Evolutionary conservation across 257 asterid species (phyloP).

Genomic region (Nyctanthes arbortristis): DNA sequence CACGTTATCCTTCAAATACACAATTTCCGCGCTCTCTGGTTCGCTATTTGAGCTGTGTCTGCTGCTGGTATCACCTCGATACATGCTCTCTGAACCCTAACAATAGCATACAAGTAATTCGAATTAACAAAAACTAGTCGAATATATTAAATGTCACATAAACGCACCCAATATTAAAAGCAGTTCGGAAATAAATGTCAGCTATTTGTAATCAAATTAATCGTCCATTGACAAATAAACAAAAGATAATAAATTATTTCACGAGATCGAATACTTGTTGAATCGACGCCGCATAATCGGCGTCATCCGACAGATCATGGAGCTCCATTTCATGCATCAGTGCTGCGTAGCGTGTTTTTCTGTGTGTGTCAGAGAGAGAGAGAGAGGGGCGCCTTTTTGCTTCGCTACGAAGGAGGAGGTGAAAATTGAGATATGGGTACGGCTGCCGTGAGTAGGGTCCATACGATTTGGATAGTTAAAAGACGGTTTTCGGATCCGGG

Average conservation of each 20-base stretch:
- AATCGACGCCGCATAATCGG: conserved; percentile 89
- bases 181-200: conserved; percentile 6
- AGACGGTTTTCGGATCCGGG: background rate
- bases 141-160: conserved; percentile 4
- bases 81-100: conserved; percentile 69
- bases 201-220: background rate
- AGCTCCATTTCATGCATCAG: conserved; percentile 75
- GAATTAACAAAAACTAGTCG: background rate
- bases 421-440: background rate
- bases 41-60: conserved; percentile 60
- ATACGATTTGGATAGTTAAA: conserved; percentile 11
- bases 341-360: conserved; percentile 12
- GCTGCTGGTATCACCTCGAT: conserved; percentile 42
- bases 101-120: conserved; percentile 12
- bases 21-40: conserved; percentile 69
- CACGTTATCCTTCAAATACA: conserved; percentile 88
- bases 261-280: conserved; percentile 53
- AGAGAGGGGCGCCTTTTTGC: conserved; percentile 25
- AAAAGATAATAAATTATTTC: background rate
- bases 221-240: background rate
- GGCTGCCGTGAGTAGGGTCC: conserved; percentile 3
- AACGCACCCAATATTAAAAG: background rate
- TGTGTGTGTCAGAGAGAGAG: conserved; percentile 5
- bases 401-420: conserved; percentile 32
- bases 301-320: conserved; percentile 86